Evolutionary conservation across 2,329 filamentous ascomycete species (phyloP).

Genomic region (Ascochyta viciae-villosae): DNA sequence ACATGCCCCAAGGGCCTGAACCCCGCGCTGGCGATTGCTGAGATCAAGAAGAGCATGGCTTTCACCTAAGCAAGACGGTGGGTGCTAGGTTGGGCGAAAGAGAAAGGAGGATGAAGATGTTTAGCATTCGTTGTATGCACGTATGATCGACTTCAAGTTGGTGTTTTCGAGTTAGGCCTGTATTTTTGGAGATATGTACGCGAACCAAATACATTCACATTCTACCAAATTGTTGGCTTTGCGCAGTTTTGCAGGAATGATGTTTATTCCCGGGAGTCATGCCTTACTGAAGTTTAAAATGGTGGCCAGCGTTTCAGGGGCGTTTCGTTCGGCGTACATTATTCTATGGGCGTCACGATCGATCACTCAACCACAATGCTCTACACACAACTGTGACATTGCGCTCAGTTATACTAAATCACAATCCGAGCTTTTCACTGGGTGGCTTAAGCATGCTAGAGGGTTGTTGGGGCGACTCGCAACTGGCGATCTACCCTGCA

Average conservation of each 20-base stretch:
- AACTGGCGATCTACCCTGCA: no score
- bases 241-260: background rate
- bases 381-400: no score
- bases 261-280: background rate
- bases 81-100: background rate
- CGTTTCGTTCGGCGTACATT: background rate
- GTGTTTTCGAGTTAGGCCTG: conserved; percentile 22
- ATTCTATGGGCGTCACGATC: no score
- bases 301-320: background rate
- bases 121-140: conserved; percentile 24
- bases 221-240: conserved; percentile 1
- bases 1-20: conserved; percentile 99
- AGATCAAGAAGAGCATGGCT: conserved; percentile 98
- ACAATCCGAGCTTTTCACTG: no score
- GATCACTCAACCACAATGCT: no score
- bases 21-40: conserved; percentile 90
- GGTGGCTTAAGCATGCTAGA: no score
- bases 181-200: conserved; percentile 30
- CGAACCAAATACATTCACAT: conserved; percentile 25
- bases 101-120: background rate
- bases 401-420: no score
- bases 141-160: conserved; percentile 17
- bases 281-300: background rate
- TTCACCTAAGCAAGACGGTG: conserved; percentile 45
- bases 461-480: no score